These are phyloP conservation scores for Suillus occidentalis DNA, from an alignment of 768 basidiomycete genomes.

Conservation along the genomic window DNA sequence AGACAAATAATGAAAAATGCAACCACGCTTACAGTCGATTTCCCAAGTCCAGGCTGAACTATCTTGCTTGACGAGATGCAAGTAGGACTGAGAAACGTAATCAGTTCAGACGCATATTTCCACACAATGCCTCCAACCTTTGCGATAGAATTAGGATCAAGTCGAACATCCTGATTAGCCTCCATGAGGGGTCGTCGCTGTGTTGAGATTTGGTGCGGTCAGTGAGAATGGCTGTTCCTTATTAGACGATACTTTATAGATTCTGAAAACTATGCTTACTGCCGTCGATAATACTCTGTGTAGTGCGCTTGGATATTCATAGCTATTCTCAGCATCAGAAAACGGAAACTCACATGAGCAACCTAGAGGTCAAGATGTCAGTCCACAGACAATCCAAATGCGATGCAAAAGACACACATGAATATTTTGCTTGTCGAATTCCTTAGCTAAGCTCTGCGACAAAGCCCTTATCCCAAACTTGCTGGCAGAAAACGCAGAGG, in stretches of 20 bases:
- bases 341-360: constrained; percentile 54
- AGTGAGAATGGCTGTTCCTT: constrained; percentile 18
- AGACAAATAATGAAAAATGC: background rate
- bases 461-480: constrained; percentile 65
- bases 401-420: constrained; percentile 44
- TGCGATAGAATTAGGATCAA: constrained; percentile 71
- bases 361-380: constrained; percentile 37
- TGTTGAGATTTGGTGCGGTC: constrained; percentile 32
- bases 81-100: constrained; percentile 50
- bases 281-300: constrained; percentile 3
- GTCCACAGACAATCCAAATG: constrained; percentile 3
- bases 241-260: background rate
- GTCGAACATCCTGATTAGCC: constrained; percentile 44
- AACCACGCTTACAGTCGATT: constrained; percentile 58
- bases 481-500: constrained; percentile 62
- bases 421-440: constrained; percentile 73
- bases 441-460: constrained; percentile 71
- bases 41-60: constrained; percentile 79
- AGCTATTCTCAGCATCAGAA: background rate
- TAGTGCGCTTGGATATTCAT: background rate
- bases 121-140: constrained; percentile 41
- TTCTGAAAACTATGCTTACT: background rate
- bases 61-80: constrained; percentile 67
- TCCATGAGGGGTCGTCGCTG: constrained; percentile 39
- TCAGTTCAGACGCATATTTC: background rate